Base-by-base conservation (phyloP, 495 filamentous ascomycete species). In the Aspergillus kassunensis region DNA sequence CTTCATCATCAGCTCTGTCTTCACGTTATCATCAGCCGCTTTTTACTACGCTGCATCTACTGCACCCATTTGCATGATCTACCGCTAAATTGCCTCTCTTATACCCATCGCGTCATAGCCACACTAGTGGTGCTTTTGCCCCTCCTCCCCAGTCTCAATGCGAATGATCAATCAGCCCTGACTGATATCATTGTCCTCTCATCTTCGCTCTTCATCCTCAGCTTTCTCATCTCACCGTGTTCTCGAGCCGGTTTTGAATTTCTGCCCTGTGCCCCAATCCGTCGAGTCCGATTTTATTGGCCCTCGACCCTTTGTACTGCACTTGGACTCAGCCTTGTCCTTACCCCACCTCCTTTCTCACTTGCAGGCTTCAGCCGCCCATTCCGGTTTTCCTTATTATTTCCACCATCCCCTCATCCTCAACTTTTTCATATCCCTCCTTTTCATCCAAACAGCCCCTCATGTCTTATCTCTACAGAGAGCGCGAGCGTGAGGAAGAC, bases 391-490 rank as follows among this genome's bases (percentile, higher is more conserved):
- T 44, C 13, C 33, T 43, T 49, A 37, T 34, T 40, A 6, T 5
- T 36, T 33, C 25, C 39, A 49, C n/a, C 16, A 31, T 49, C 44
- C 31, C 21, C 21, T 23, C 23, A 34, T 35, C 30, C 30, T 18
- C 11, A 23, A 33, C 15, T 29, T 31, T 29, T 19, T 35, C 10
- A 13, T 34, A 33, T 13, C 29, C 18, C 19, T 29, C 21, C 18
- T 12, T 16, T 34, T 33, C 24, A 27, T n/a, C n/a, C 1, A 15
- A 46, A 35, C 44, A 46, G 30, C 11, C 40, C 58, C 60, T 60
- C 55, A 77, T 77, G 74, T 75, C 73, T 43, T 73, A 74, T 62
- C 53, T 57, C 20, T 73, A 75, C 56, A 64, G 70, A 67, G 69
- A 75, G 45, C 63, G 62, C 23, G 65, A 73, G 21, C 62, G 75